Percentiles rank a stretch among this genome's conserved stretches.
These are phyloP conservation scores for Larix kaempferi DNA, from an alignment of 75 land plant genomes.

Conservation along the genomic window DNA sequence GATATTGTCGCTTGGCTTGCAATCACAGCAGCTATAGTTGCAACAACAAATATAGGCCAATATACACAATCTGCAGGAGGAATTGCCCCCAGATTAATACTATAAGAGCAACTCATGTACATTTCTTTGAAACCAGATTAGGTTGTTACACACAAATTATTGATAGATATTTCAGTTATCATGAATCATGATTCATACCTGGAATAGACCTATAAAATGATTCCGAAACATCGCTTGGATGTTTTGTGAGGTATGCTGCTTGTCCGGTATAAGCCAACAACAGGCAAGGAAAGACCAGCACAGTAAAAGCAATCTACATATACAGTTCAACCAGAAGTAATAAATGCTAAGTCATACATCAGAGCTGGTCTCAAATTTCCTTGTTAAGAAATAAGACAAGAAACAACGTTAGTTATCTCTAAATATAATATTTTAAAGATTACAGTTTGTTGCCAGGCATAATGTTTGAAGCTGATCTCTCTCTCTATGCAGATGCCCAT, in stretches of 20 bases:
- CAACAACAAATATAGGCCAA: conserved; percentile 77
- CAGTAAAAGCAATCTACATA: conserved; percentile 36
- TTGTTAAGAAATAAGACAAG: background rate
- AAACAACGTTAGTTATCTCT: background rate
- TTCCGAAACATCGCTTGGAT: conserved; percentile 52
- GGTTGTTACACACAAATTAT: background rate
- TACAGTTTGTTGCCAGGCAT: background rate
- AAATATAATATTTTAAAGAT: background rate
- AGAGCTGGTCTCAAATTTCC: background rate
- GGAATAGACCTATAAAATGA: conserved; percentile 91
- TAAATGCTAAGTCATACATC: background rate
- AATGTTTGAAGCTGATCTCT: conserved; percentile 6
- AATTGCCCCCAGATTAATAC: background rate
- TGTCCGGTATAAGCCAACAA: conserved; percentile 85
- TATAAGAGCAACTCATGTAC: background rate
- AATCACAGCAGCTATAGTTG: conserved; percentile 69
- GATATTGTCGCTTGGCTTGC: conserved; percentile 92
- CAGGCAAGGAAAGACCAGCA: conserved; percentile 86
- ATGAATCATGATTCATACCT: conserved; percentile 34
- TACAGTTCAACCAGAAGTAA: background rate
- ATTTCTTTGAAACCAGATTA: background rate
- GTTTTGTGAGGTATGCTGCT: conserved; percentile 70
- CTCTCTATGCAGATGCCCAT: conserved; percentile 3
- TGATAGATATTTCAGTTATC: background rate
- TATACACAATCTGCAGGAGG: conserved; percentile 51